Evolutionary conservation across 306 rosid genomes (phyloP), one percentile per base, ranked within the genome.

Genomic region (Urtica urens): DNA sequence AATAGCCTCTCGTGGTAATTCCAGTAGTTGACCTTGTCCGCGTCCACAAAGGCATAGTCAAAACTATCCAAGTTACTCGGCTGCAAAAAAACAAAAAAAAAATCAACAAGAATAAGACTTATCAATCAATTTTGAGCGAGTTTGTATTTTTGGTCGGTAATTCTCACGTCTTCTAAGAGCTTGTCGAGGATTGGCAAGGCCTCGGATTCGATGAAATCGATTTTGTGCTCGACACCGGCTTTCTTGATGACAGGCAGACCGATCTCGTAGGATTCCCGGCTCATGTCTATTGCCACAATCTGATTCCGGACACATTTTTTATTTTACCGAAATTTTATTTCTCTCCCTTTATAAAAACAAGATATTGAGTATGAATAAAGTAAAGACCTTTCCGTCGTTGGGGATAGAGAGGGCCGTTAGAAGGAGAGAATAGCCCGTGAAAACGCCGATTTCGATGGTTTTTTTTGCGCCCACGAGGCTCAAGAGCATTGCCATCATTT

Each of bases 381-480:
- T 18, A 21, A 24, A 27, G 27, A 64, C 70, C 63, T 75, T 75
- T 62, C 86, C 93, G 50, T 75, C 75, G 14, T 50, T 14, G 6
- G 83, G 83, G 41, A 70, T 67, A 41, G 59, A 30, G 51, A 78
- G 83, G 49, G 83, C 86, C 0, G 93, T 78, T 55, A 75, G 80
- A 56, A 78, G 93, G 65, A 75, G 81, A 50, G 86, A 75, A 59
- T 82, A 78, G 46, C 87, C 78, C 13, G 83, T 72, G 51, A 70
- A 73, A 5, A 73, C 83, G 45, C 83, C 88, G 3, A 76, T 54
- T 66, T 76, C 78, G 58, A 76, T 73, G 0, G 83, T 76, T 64
- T 68, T 81, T 60, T 57, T 77, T 1, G 84, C 75, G 60, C 71
- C 62, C 26, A 71, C 20, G 7, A 81, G 21, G 47, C 60, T 66